Base-by-base conservation (phyloP, 768 basidiomycete genomes). In the Russula emetica region DNA sequence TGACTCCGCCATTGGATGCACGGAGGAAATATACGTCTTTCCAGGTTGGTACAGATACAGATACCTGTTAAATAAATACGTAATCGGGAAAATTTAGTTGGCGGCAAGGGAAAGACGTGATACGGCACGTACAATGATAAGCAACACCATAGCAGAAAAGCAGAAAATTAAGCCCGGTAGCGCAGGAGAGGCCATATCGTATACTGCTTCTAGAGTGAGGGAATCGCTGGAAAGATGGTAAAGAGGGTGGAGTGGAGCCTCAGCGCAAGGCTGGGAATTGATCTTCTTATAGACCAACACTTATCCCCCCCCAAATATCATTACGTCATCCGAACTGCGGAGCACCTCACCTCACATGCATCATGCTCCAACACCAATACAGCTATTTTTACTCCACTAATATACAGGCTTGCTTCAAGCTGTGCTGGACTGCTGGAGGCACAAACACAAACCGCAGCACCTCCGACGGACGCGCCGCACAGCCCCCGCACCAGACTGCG, bases 21-120 rank as follows among this genome's bases (percentile, higher is more conserved):
- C 83, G 75, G 47, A 94, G 79, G 77, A 90, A 92, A 22, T 82
- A 86, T 51, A 93, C 77, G 26, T 72, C 71, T 47, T 86, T 71
- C 92, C 90, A 93, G 68, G 85, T 88, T 53, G 91, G 90, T 55
- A 82, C 74, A 18, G 88, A 86, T 24, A 92, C 83, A 32, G 84
- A 90, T 3, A 83, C 86, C 86, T 87, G 69, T 38, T 36, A n/a
- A n/a, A n/a, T 51, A 22, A 40, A 24, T 14, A 32, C 44, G 58
- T 36, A 14, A 30, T 60, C 58, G 55, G 62, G 55, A 53, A 20
- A 45, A 50, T 14, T 26, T 20, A 47, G 54, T 56, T 40, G 16
- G 5, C n/a, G 42, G n/a, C 45, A 28, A 49, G 45, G 61, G 20
- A 28, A 28, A 62, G 36, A n/a, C 63, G 55, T 34, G 38, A 40